Evolutionary conservation across 441 rosid genomes (phyloP).

Genomic region (Iberis amara): DNA sequence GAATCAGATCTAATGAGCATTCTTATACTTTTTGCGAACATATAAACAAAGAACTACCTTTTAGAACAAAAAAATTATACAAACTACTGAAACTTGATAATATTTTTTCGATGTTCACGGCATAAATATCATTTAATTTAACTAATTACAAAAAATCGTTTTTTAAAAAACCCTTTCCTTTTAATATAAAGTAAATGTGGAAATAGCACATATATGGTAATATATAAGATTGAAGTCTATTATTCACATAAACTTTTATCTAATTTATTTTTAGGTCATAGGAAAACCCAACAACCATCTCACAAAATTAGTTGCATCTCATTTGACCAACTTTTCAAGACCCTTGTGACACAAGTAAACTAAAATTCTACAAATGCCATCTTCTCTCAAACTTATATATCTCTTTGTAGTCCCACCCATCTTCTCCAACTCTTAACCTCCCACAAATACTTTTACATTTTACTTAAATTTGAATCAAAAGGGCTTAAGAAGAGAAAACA

Average conservation of each 20-base stretch:
- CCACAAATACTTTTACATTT: constrained; percentile 8
- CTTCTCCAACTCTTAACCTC: constrained; percentile 32
- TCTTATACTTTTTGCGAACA: no score
- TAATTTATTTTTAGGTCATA: constrained; percentile 29
- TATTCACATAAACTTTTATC: constrained; percentile 11
- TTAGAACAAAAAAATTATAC: no score
- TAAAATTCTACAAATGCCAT: constrained; percentile 31
- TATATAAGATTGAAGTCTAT: neutral
- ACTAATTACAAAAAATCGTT: no score
- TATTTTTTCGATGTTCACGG: no score
- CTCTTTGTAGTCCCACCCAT: constrained; percentile 37
- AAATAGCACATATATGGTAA: neutral
- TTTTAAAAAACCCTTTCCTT: no score
- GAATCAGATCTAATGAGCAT: neutral
- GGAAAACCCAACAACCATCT: constrained; percentile 67
- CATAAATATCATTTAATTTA: no score
- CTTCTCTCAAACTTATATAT: constrained; percentile 31
- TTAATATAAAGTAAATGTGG: neutral
- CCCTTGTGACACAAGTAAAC: constrained; percentile 34
- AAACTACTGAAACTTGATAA: no score
- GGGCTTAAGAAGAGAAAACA: constrained; percentile 17
- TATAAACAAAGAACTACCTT: neutral
- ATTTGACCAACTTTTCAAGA: constrained; percentile 47
- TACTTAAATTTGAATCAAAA: neutral
- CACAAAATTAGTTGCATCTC: constrained; percentile 75